Percentiles rank a stretch among this genome's conserved stretches.
phyloP scores from a whole-genome alignment of 768 basidiomycete species.

The Suillus bovinus region DNA sequence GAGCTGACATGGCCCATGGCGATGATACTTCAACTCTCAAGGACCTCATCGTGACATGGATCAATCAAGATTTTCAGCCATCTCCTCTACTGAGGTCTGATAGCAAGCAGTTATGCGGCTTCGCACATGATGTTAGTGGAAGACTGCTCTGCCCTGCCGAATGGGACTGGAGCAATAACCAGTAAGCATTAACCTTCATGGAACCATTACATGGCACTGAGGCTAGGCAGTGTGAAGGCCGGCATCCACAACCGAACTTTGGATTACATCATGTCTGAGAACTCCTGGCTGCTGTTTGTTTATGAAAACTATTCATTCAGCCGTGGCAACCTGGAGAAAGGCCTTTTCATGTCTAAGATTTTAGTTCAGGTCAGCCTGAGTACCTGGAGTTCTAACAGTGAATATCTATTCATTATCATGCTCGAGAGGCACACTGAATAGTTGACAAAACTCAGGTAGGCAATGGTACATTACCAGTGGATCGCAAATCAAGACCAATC shows the following conservation, averaged over 20 bases:
- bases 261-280: conserved; percentile 11
- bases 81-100: background rate
- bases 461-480: no score
- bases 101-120: background rate
- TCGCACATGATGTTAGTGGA: background rate
- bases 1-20: background rate
- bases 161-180: background rate
- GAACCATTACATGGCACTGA: background rate
- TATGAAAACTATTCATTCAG: background rate
- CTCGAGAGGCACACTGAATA: no score
- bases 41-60: background rate
- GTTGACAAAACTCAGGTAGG: no score
- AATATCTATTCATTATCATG: no score
- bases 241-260: conserved; percentile 11
- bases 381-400: no score
- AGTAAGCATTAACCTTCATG: background rate
- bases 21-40: background rate
- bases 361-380: background rate
- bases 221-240: background rate
- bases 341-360: background rate
- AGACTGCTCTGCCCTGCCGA: conserved; percentile 4
- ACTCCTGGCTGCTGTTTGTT: conserved; percentile 10
- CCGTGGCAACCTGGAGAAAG: background rate
- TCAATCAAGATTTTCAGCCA: background rate
- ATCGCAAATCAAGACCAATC: no score